Evolutionary conservation across 2,329 filamentous ascomycete species (phyloP), one percentile per base, ranked within the genome.

Genomic region (Fusarium sublunatum): DNA sequence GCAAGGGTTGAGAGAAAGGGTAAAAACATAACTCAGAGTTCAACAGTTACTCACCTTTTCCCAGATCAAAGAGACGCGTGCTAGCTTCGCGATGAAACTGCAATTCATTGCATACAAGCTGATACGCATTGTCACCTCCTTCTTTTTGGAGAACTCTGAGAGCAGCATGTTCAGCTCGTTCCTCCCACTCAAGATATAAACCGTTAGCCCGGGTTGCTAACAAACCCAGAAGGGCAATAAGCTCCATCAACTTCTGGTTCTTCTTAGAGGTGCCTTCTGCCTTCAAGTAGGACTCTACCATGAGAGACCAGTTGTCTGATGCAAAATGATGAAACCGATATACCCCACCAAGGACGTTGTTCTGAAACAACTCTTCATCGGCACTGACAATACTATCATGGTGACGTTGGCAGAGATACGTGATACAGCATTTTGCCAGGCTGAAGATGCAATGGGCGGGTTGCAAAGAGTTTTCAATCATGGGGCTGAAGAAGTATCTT

Each of bases 241-340:
- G 41, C 11, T 9, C 7, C 12, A 25, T 24, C 28, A 34, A n/a
- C 3, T 32, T 19, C n/a, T 13, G 5, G 12, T 12, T 2, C 10
- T 15, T 19, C 4, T 5, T 19, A 19, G 26, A 19, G 3, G 19
- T 19, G 28, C 35, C 12, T 32, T 11, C 19, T 10, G 7, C 3
- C n/a, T 26, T 32, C 19, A 45, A 19, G 7, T 45, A 45, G 5
- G 19, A 25, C 3, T 15, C 2, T 2, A 45, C 42, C 5, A 45
- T 3, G 2, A 7, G 19, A 7, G 31, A 35, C 42, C 42, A 45
- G 11, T 45, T 45, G 3, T 25, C 12, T n/a, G 22, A 32, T 2
- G 42, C 42, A 19, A 45, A 45, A 24, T 32, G 19, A 12, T 45
- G 61, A 24, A 48, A 40, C 7, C 64, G 34, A 28, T 67, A 67